Conservation (phyloP, 768 basidiomycete species). For the Lyophyllum atratum region DNA sequence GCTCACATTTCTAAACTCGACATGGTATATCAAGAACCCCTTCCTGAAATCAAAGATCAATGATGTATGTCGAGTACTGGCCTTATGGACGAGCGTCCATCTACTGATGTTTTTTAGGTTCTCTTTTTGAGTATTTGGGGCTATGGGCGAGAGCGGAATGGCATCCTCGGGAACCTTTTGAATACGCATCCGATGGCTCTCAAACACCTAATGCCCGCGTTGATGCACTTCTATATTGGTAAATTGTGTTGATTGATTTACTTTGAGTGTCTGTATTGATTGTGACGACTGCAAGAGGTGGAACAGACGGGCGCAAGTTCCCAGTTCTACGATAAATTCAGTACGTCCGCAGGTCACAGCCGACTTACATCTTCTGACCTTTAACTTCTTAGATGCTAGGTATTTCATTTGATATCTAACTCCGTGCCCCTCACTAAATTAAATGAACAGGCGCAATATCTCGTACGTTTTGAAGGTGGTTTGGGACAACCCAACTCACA, state of each 20-base stretch:
- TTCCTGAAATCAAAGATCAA: slow-evolving; percentile 97
- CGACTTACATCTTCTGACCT: background rate
- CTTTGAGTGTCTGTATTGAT: background rate
- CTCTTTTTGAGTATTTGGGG: slow-evolving; percentile 73
- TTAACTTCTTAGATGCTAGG: slow-evolving; percentile 15
- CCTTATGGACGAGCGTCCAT: background rate
- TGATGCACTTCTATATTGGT: slow-evolving; percentile 97
- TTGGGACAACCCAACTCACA: slow-evolving; percentile 89
- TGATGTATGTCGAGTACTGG: slow-evolving; percentile 55
- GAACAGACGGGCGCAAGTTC: slow-evolving; percentile 97
- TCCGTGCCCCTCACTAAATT: background rate
- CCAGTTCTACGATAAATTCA: slow-evolving; percentile 98
- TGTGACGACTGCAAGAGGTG: slow-evolving; percentile 70
- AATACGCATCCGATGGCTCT: slow-evolving; percentile 85
- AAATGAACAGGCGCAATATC: slow-evolving; percentile 73
- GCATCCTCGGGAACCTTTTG: slow-evolving; percentile 79
- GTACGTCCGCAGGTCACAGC: slow-evolving; percentile 45
- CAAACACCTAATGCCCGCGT: slow-evolving; percentile 84
- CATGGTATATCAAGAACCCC: slow-evolving; percentile 98
- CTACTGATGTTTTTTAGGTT: slow-evolving; percentile 43
- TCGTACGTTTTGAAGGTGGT: slow-evolving; percentile 85
- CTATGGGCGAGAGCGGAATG: slow-evolving; percentile 64
- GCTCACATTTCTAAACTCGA: slow-evolving; percentile 89
- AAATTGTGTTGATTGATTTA: slow-evolving; percentile 21
- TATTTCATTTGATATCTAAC: background rate